Evolutionary conservation across 2,329 filamentous ascomycete genomes (phyloP).

Genomic region (Alternaria novae-zelandiae): DNA sequence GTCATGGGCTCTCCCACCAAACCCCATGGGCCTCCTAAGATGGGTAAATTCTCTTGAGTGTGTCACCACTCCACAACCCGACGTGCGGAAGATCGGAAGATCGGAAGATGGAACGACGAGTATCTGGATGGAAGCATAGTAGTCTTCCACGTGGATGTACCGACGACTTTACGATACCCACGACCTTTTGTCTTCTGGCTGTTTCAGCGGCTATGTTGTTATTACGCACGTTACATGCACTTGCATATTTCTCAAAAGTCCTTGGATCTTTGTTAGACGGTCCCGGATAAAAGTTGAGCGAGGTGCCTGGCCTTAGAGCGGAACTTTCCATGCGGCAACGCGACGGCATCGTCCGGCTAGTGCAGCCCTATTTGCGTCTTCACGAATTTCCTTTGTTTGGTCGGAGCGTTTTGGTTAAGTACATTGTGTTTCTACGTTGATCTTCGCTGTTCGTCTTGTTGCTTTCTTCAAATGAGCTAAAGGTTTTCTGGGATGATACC

Average conservation of each 20-base stretch:
- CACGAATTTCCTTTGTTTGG: slow-evolving; percentile 11
- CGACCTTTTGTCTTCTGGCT: slow-evolving; percentile 35
- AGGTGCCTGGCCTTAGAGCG: slow-evolving; percentile 2
- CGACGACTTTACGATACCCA: slow-evolving; percentile 47
- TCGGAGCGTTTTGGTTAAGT: slow-evolving; percentile 7
- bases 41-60: slow-evolving; percentile 45
- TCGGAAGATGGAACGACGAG: slow-evolving; percentile 18
- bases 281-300: slow-evolving; percentile 28
- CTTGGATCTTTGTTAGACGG: slow-evolving; percentile 22
- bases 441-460: slow-evolving; percentile 17
- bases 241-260: slow-evolving; percentile 38
- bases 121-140: slow-evolving; percentile 23
- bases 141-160: slow-evolving; percentile 18
- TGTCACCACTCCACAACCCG: background rate
- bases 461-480: slow-evolving; percentile 14
- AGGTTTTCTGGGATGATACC: slow-evolving; percentile 42
- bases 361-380: slow-evolving; percentile 5
- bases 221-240: slow-evolving; percentile 33
- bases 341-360: slow-evolving; percentile 6
- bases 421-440: slow-evolving; percentile 4
- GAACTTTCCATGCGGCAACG: slow-evolving; percentile 12
- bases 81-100: slow-evolving; percentile 5
- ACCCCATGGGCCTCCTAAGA: slow-evolving; percentile 34
- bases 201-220: slow-evolving; percentile 30
- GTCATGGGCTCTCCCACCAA: slow-evolving; percentile 29